phyloP scores from a whole-genome alignment of 2,329 filamentous ascomycete genomes.

The Gaeumannomyces sp. region DNA sequence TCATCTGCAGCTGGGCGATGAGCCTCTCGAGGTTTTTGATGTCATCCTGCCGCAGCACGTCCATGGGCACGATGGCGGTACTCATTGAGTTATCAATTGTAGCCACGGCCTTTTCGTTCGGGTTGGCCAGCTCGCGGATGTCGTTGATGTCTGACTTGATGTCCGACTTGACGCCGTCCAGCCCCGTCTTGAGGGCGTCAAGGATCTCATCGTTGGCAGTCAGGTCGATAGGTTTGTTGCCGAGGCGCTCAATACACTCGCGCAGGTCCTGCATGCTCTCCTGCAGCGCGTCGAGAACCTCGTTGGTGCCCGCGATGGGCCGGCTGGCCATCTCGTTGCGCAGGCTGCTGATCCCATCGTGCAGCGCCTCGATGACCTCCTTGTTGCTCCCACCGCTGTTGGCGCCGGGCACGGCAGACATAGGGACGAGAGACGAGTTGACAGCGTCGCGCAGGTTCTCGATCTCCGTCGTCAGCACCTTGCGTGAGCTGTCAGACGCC shows the following conservation, averaged over 20 bases:
- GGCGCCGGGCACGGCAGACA: constrained; percentile 20
- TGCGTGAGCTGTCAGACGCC: constrained; percentile 46
- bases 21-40: constrained; percentile 81
- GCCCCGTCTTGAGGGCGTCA: constrained; percentile 76
- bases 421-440: constrained; percentile 59
- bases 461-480: constrained; percentile 74
- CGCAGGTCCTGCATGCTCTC: constrained; percentile 78
- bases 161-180: constrained; percentile 69
- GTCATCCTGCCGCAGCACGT: constrained; percentile 60
- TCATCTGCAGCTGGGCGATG: constrained; percentile 74
- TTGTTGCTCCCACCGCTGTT: constrained; percentile 38
- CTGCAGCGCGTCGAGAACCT: constrained; percentile 83
- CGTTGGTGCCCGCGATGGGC: constrained; percentile 65
- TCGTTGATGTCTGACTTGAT: constrained; percentile 49
- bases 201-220: constrained; percentile 85
- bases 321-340: constrained; percentile 66
- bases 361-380: constrained; percentile 66
- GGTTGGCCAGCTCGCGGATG: constrained; percentile 54
- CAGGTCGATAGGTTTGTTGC: constrained; percentile 74
- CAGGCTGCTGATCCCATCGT: constrained; percentile 66
- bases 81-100: constrained; percentile 36
- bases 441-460: constrained; percentile 75
- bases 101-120: constrained; percentile 40
- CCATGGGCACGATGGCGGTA: constrained; percentile 41
- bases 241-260: constrained; percentile 67